These are phyloP conservation scores for Smithsoniella earleae DNA, from an alignment of 163 green algal genomes.

Conservation along the genomic window DNA sequence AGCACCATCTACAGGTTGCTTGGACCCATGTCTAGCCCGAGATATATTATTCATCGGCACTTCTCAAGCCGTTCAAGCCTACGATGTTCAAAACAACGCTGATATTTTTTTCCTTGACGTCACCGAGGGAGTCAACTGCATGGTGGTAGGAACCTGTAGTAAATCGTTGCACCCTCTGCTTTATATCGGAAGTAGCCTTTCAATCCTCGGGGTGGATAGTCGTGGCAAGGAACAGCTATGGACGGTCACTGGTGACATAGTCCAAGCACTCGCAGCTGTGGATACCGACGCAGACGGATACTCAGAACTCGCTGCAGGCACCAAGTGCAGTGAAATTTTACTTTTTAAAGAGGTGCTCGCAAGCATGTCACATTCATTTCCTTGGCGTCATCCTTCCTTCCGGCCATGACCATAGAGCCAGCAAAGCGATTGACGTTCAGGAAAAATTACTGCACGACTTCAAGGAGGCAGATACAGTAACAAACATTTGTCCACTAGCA, in stretches of 20 bases:
- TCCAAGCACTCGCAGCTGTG: not conserved
- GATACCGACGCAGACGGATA: not conserved
- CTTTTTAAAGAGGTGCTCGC: conserved; percentile 7
- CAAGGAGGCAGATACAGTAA: conserved; percentile 10
- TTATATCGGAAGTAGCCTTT: conserved; percentile 16
- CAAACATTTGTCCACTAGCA: not conserved
- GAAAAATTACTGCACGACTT: not conserved
- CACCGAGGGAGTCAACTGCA: conserved; percentile 7
- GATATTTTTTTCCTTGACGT: conserved; percentile 24
- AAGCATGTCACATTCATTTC: not conserved
- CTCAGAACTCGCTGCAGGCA: not conserved
- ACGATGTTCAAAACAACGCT: conserved; percentile 13
- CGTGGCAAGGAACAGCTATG: conserved; percentile 24
- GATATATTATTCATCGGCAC: conserved; percentile 24
- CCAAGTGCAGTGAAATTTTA: conserved; percentile 17
- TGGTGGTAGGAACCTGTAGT: conserved; percentile 9
- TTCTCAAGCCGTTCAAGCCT: conserved; percentile 1
- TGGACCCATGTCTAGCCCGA: not conserved
- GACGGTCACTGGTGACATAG: not conserved
- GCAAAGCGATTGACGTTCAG: not conserved
- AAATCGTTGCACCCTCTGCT: not conserved
- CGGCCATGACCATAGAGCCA: not conserved
- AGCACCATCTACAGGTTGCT: not conserved
- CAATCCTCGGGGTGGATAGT: not conserved
- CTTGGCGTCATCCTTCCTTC: not conserved